Conservation (phyloP, 2,329 filamentous ascomycete species). For the Fusarium penzigii region DNA sequence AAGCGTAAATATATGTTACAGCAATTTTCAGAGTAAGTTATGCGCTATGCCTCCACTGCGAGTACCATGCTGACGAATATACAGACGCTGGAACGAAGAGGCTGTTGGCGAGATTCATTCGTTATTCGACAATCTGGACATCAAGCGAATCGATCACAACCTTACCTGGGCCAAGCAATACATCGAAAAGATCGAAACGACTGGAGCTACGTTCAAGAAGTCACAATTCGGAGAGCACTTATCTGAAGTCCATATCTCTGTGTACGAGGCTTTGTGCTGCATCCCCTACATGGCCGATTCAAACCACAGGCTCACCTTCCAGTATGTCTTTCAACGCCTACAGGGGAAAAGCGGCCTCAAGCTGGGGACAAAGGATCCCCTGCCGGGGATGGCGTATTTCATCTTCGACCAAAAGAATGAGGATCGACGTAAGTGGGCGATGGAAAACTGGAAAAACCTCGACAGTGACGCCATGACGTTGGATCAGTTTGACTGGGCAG, state of each 20-base stretch:
- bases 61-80: conserved; percentile 7
- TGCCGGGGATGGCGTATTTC: conserved; percentile 83
- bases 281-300: conserved; percentile 69
- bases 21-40: conserved; percentile 59
- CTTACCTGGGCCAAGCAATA: conserved; percentile 57
- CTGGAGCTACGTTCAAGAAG: conserved; percentile 49
- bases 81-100: conserved; percentile 50
- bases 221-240: conserved; percentile 48
- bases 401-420: conserved; percentile 66
- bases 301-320: conserved; percentile 62
- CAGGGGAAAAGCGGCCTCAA: conserved; percentile 73
- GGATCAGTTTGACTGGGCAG: conserved; percentile 84
- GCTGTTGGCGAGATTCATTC: conserved; percentile 53
- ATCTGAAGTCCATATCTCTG: conserved; percentile 68
- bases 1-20: conserved; percentile 64
- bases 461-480: conserved; percentile 61
- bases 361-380: conserved; percentile 68
- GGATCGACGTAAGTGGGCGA: conserved; percentile 49
- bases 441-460: conserved; percentile 47
- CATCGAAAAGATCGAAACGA: conserved; percentile 52
- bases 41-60: background rate
- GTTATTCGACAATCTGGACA: conserved; percentile 61
- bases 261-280: conserved; percentile 88
- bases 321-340: conserved; percentile 79
- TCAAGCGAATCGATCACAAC: conserved; percentile 61